phyloP scores from a whole-genome alignment of 352 stramenopile species.

The Globisporangium canariense region DNA sequence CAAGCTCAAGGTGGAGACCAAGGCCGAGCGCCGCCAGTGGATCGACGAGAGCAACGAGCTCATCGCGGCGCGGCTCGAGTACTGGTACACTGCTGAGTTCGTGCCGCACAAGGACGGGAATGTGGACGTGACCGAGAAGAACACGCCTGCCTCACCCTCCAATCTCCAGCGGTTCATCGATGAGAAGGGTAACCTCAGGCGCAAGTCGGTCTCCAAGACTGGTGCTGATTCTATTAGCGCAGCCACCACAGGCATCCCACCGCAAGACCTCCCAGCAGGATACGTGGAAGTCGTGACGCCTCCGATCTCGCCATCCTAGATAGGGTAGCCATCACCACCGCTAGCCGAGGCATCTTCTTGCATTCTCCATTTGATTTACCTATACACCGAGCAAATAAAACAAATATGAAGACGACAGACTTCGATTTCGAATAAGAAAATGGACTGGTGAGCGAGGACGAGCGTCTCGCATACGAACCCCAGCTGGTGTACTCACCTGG shows the following conservation, averaged over 20 bases:
- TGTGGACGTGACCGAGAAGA: constrained; percentile 35
- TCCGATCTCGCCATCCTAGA: constrained; percentile 8
- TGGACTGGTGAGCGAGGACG: background rate
- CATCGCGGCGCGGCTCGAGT: constrained; percentile 24
- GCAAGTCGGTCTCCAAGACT: constrained; percentile 12
- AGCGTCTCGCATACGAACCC: background rate
- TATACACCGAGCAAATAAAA: background rate
- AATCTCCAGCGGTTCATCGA: constrained; percentile 45
- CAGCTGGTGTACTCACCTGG: background rate
- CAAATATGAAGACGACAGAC: background rate
- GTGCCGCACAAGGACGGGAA: constrained; percentile 20
- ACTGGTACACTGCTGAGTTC: constrained; percentile 28
- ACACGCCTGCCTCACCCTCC: constrained; percentile 36
- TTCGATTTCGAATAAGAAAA: constrained; percentile 6
- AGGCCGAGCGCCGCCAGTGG: constrained; percentile 28
- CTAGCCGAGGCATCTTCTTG: background rate
- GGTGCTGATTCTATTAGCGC: background rate
- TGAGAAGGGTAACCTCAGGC: constrained; percentile 40
- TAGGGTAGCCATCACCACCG: background rate
- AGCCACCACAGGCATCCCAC: background rate
- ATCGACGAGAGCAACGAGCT: constrained; percentile 31
- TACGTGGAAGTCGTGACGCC: constrained; percentile 15
- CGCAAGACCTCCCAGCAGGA: background rate
- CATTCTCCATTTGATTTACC: background rate
- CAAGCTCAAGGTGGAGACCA: constrained; percentile 31